A percentile compares a stretch with the other conserved stretches of the same genome.
phyloP scores from a whole-genome alignment of 768 basidiomycete genomes.

The Austroboletus eburneus region DNA sequence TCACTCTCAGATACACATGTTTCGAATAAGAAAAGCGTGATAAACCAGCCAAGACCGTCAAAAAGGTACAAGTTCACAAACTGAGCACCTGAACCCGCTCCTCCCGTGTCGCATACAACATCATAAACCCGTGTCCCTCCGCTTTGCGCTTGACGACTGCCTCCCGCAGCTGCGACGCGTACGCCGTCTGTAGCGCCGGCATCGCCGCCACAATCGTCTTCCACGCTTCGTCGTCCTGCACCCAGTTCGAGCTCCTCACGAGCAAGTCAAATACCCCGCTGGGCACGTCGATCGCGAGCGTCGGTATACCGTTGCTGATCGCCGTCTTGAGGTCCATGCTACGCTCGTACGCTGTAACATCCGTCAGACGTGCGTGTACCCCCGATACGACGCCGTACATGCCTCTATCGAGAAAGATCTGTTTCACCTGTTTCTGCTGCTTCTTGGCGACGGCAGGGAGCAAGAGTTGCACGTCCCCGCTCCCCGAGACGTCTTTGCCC shows the following conservation, averaged over 20 bases:
- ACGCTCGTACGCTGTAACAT: constrained; percentile 67
- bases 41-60: too few species aligned
- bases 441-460: constrained; percentile 71
- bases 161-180: constrained; percentile 67
- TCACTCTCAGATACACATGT: too few species aligned
- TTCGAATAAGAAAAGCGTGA: too few species aligned
- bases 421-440: constrained; percentile 66
- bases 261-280: constrained; percentile 58
- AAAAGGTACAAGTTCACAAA: too few species aligned
- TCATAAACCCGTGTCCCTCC: constrained; percentile 59
- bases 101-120: constrained; percentile 66
- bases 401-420: constrained; percentile 69
- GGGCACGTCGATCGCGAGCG: constrained; percentile 69
- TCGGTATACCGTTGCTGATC: constrained; percentile 57
- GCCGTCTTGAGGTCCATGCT: constrained; percentile 53
- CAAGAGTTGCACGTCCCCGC: constrained; percentile 56
- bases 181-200: constrained; percentile 53
- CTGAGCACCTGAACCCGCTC: constrained; percentile 62
- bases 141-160: constrained; percentile 55
- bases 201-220: constrained; percentile 52
- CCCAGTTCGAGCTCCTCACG: constrained; percentile 55
- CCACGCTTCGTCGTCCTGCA: constrained; percentile 75
- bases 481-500: constrained; percentile 31
- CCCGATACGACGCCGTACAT: neutral
- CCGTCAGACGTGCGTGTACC: too few species aligned